Evolutionary conservation across 2,329 filamentous ascomycete genomes (phyloP).

Genomic region (Fusarium aywerte): DNA sequence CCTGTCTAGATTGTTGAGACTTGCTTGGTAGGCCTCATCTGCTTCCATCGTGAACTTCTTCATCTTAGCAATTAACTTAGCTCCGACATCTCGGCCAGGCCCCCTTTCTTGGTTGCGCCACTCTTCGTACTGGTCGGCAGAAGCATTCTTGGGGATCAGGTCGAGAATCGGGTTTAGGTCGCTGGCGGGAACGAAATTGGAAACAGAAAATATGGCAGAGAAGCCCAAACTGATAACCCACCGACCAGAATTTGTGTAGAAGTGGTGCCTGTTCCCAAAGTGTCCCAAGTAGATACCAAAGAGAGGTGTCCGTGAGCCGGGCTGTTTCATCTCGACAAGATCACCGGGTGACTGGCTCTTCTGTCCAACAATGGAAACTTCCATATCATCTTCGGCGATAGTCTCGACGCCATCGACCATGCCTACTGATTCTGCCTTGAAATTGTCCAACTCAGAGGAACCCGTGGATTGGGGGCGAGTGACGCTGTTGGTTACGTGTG

Average conservation of each 20-base stretch:
- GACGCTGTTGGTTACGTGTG: slow-evolving; percentile 47
- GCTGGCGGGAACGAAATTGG: slow-evolving; percentile 55
- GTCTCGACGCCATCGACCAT: slow-evolving; percentile 44
- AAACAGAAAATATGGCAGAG: slow-evolving; percentile 61
- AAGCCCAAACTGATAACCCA: slow-evolving; percentile 58
- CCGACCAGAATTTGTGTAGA: slow-evolving; percentile 64
- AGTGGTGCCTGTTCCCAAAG: slow-evolving; percentile 63
- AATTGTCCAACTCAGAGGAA: slow-evolving; percentile 48
- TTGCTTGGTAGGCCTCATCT: slow-evolving; percentile 59
- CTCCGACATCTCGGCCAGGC: slow-evolving; percentile 58
- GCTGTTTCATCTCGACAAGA: slow-evolving; percentile 60
- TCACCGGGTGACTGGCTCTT: slow-evolving; percentile 57
- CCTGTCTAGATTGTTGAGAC: slow-evolving; percentile 60
- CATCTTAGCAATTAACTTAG: slow-evolving; percentile 60
- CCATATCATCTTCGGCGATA: slow-evolving; percentile 46
- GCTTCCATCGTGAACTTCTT: slow-evolving; percentile 56
- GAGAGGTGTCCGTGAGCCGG: slow-evolving; percentile 57
- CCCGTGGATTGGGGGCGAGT: slow-evolving; percentile 51
- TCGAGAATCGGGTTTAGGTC: slow-evolving; percentile 56
- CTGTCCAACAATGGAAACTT: slow-evolving; percentile 43
- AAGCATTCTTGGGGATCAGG: slow-evolving; percentile 45
- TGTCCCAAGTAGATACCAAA: slow-evolving; percentile 65
- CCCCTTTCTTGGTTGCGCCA: slow-evolving; percentile 52
- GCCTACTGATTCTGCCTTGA: slow-evolving; percentile 39
- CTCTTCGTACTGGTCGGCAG: slow-evolving; percentile 48